Base-by-base conservation (phyloP, 441 rosid genomes). In the Bocquillonia castaneifolia region DNA sequence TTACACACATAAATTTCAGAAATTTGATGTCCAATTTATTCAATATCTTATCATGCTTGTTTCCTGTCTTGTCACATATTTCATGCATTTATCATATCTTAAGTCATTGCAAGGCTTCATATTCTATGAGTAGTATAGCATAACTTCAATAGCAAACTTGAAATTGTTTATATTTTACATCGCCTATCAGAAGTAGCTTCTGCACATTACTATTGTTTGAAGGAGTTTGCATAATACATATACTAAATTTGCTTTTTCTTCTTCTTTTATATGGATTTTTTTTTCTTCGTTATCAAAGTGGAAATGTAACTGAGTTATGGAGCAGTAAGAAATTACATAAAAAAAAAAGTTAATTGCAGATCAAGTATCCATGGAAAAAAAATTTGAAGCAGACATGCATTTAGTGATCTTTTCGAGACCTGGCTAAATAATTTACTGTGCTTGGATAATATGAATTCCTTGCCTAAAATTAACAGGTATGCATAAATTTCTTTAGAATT, bases 391-490 rank as follows among this genome's bases (percentile, higher is more conserved):
- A 23, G 57, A 52, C 26, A 52, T 52, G 14, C 57, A 10, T 52
- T 18, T 3, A 31, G 17, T 5, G 57, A 52, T 52, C 57, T 31
- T 1, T 9, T 52, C 9, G 57, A 52, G 57, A 22, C 57, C 13
- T 52, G 57, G 57, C 57, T 25, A 22, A 52, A 52, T 13, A 52
- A 14, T 52, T 52, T 52, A 52, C 57, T 52, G 15, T 52, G 57
- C 57, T 52, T 52, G 57, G 57, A 52, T 25, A 7, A 13, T 23
- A 9, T 25, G 17, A 25, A 52, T 25, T 25, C 6, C 17, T 9
- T 25, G 0, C 57, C 57, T 22, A 15, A 29, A 1, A 52, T 52
- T 3, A 23, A 15, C 32, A 25, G 32, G 57, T 52, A 10, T 1
- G 28, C 31, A 22, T 52, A 25, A 52, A 7, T 25, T 52, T 25